Conservation (phyloP, 1,139 yeast genomes). For the Yamadazyma pseudoaaseri region DNA sequence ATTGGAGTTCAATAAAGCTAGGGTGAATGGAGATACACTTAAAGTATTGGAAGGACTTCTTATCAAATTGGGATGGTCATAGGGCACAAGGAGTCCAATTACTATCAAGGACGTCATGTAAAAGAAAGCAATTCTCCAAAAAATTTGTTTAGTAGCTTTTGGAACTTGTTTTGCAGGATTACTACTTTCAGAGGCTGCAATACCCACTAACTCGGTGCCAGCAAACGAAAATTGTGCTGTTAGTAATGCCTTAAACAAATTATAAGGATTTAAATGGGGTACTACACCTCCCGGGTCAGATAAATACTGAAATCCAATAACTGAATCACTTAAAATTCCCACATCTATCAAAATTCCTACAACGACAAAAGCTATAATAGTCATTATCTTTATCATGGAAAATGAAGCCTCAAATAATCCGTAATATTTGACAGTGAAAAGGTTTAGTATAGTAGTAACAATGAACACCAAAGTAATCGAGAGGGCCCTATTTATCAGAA, state of each 20-base stretch:
- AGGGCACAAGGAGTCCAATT: conserved; percentile 40
- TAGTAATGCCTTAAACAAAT: conserved; percentile 37
- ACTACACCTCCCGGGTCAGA: conserved; percentile 53
- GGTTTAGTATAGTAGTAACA: conserved; percentile 51
- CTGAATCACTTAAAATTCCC: conserved; percentile 61
- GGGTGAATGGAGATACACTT: conserved; percentile 51
- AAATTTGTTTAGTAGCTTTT: conserved; percentile 39
- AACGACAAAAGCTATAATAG: conserved; percentile 62
- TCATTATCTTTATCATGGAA: conserved; percentile 56
- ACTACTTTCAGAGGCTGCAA: conserved; percentile 39
- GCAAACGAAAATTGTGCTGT: conserved; percentile 42
- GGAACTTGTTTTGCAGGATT: conserved; percentile 36
- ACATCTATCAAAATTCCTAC: conserved; percentile 60
- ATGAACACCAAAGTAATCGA: conserved; percentile 53
- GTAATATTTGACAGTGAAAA: conserved; percentile 69
- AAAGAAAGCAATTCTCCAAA: conserved; percentile 41
- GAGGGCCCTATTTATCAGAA: conserved; percentile 65
- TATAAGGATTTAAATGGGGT: conserved; percentile 31
- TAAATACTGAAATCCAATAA: conserved; percentile 63
- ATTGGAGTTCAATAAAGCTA: conserved; percentile 54
- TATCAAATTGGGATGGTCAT: conserved; percentile 26
- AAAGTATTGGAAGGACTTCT: conserved; percentile 18
- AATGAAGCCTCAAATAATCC: conserved; percentile 72
- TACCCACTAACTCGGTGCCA: conserved; percentile 47
- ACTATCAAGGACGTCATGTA: conserved; percentile 37